These are phyloP conservation scores for Cruciata laevipes DNA, from an alignment of 257 asterid species.

Conservation along the genomic window DNA sequence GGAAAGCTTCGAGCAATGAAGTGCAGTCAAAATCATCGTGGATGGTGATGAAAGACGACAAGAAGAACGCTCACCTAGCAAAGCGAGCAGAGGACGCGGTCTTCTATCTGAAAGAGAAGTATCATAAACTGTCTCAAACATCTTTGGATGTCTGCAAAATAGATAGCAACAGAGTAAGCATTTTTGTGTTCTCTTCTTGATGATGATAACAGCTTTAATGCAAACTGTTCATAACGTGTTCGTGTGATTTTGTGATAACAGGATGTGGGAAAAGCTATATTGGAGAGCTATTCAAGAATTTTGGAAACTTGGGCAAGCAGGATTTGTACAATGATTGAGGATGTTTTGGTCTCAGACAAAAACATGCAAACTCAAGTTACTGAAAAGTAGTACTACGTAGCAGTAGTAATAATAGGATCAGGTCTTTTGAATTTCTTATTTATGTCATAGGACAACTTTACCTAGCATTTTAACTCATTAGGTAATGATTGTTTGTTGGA, in stretches of 20 bases:
- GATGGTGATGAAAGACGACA: conserved; percentile 77
- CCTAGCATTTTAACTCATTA: too few relatives aligned
- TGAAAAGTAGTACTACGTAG: conserved; percentile 18
- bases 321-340: conserved; percentile 83
- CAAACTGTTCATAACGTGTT: not conserved
- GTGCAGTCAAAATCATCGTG: conserved; percentile 77
- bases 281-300: conserved; percentile 90
- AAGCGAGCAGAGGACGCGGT: conserved; percentile 63
- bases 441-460: too few relatives aligned
- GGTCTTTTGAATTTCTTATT: not conserved
- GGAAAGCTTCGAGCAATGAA: conserved; percentile 45
- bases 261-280: conserved; percentile 92
- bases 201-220: not conserved
- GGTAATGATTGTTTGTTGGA: too few relatives aligned
- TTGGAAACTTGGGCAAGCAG: conserved; percentile 83
- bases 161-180: conserved; percentile 62
- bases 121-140: conserved; percentile 82
- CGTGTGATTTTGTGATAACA: conserved; percentile 16
- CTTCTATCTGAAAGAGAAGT: conserved; percentile 73
- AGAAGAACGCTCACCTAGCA: conserved; percentile 64
- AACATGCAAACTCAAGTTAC: conserved; percentile 20
- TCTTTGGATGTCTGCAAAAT: conserved; percentile 80
- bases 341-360: conserved; percentile 64
- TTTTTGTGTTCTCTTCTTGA: not conserved
- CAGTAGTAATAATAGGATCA: not conserved